Percentiles rank a stretch among this genome's conserved stretches.
Evolutionary conservation across 2,329 filamentous ascomycete genomes (phyloP).

Genomic region (Trichoderma aggressivum): DNA sequence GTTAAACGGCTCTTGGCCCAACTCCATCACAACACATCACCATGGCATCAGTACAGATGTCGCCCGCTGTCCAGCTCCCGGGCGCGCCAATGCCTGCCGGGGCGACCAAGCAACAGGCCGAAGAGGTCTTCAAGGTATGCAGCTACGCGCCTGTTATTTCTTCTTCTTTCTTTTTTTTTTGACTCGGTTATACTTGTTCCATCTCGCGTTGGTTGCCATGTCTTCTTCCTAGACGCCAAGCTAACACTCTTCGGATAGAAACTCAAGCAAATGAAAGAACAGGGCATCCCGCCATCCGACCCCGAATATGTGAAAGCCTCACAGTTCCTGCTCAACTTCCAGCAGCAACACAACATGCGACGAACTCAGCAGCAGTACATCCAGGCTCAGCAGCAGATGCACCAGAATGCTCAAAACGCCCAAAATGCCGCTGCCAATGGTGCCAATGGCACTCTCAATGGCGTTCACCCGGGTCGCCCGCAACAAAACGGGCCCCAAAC

Average conservation of each 20-base stretch:
- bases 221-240: background rate
- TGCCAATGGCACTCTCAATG: constrained; percentile 54
- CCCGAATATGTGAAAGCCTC: constrained; percentile 84
- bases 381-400: constrained; percentile 37
- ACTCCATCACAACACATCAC: constrained; percentile 32
- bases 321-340: constrained; percentile 69
- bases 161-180: background rate
- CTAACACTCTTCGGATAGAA: constrained; percentile 53
- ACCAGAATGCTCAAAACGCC: constrained; percentile 41
- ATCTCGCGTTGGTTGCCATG: constrained; percentile 1
- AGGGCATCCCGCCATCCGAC: constrained; percentile 75
- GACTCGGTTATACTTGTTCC: background rate
- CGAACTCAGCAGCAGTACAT: constrained; percentile 44
- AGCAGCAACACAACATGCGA: constrained; percentile 60
- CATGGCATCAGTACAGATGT: constrained; percentile 80
- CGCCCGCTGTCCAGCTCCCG: constrained; percentile 65
- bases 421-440: constrained; percentile 47
- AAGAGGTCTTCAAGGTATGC: constrained; percentile 68
- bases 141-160: constrained; percentile 2
- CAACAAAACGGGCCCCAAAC: constrained; percentile 37
- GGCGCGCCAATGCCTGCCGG: constrained; percentile 61
- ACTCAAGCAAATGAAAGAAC: constrained; percentile 83
- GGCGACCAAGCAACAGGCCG: constrained; percentile 72
- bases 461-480: constrained; percentile 40
- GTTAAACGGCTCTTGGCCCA: constrained; percentile 16